A percentile compares a stretch with the other conserved stretches of the same genome.
Conservation (phyloP, 2,329 filamentous ascomycete genomes). For the Cercospora canescens region DNA sequence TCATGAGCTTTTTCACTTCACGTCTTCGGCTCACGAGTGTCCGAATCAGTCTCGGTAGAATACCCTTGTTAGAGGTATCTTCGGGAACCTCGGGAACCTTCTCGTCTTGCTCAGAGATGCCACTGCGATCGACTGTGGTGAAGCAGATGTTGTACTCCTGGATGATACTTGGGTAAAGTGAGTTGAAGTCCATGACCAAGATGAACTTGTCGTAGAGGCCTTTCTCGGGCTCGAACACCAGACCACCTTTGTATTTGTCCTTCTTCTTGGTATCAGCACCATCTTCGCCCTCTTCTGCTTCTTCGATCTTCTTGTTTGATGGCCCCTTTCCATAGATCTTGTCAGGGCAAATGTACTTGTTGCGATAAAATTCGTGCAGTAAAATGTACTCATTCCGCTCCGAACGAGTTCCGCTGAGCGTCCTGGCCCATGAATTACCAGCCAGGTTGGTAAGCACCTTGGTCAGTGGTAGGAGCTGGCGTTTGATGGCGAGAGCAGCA, state of each 20-base stretch:
- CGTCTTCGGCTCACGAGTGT: constrained; percentile 85
- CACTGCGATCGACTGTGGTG: constrained; percentile 83
- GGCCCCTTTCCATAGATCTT: constrained; percentile 76
- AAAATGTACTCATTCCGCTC: constrained; percentile 99
- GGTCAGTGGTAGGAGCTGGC: constrained; percentile 89
- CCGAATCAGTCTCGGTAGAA: constrained; percentile 86
- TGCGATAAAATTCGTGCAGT: constrained; percentile 91
- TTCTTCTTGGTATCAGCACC: constrained; percentile 84
- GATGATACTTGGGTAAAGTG: constrained; percentile 95
- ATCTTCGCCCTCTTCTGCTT: constrained; percentile 68
- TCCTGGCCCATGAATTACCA: constrained; percentile 97
- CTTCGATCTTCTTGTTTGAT: constrained; percentile 65
- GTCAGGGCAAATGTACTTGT: constrained; percentile 97
- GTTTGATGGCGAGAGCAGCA: constrained; percentile 80
- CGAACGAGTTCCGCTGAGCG: constrained; percentile 89
- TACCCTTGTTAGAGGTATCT: constrained; percentile 72
- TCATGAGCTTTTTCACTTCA: constrained; percentile 96
- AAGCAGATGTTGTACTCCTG: constrained; percentile 99
- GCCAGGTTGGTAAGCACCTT: constrained; percentile 96
- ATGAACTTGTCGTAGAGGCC: constrained; percentile 98
- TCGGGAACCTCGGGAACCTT: constrained; percentile 82
- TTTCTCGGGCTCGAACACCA: constrained; percentile 97
- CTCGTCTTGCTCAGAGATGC: constrained; percentile 77
- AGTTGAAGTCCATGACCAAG: constrained; percentile 99
- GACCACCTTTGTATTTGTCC: constrained; percentile 97